These are phyloP conservation scores for Nitzschia inconspicua DNA, from an alignment of 108 stramenopile species.

Conservation along the genomic window DNA sequence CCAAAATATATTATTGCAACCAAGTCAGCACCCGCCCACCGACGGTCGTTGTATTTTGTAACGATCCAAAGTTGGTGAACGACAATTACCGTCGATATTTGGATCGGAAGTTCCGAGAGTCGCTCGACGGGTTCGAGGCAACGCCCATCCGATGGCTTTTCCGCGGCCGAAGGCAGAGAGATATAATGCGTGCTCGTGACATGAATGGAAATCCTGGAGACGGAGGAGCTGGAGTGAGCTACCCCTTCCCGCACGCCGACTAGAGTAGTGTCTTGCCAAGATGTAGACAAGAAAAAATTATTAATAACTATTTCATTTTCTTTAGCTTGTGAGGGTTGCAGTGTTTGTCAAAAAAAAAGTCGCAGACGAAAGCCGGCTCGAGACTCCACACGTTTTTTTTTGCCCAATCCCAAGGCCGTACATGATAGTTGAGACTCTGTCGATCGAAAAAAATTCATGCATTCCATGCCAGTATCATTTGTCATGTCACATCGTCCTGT, in stretches of 20 bases:
- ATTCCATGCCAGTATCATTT: no score
- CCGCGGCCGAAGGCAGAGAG: slow-evolving; percentile 87
- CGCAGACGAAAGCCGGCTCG: no score
- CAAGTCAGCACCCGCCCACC: slow-evolving; percentile 92
- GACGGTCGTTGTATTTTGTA: slow-evolving; percentile 93
- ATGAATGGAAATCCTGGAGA: slow-evolving; percentile 86
- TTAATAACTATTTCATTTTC: background rate
- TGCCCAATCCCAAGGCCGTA: no score
- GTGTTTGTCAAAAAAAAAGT: no score
- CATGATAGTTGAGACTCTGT: no score
- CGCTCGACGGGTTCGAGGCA: slow-evolving; percentile 87
- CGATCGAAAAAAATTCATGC: no score
- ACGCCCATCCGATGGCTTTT: slow-evolving; percentile 96
- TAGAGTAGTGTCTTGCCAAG: no score
- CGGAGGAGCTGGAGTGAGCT: slow-evolving; percentile 77
- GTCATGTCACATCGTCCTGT: no score
- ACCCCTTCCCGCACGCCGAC: slow-evolving; percentile 81
- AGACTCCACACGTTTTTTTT: no score
- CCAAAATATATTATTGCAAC: slow-evolving; percentile 94
- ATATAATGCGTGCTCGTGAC: slow-evolving; percentile 56
- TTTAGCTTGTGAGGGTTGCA: no score
- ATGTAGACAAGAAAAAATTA: slow-evolving; percentile 15
- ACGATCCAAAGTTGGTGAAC: slow-evolving; percentile 89
- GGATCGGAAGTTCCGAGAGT: slow-evolving; percentile 95
- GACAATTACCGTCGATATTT: slow-evolving; percentile 94